A percentile compares a stretch with the other conserved stretches of the same genome.
These are phyloP conservation scores for Aspergillus brunneoviolaceus DNA, from an alignment of 2,329 filamentous ascomycete genomes.

Conservation along the genomic window DNA sequence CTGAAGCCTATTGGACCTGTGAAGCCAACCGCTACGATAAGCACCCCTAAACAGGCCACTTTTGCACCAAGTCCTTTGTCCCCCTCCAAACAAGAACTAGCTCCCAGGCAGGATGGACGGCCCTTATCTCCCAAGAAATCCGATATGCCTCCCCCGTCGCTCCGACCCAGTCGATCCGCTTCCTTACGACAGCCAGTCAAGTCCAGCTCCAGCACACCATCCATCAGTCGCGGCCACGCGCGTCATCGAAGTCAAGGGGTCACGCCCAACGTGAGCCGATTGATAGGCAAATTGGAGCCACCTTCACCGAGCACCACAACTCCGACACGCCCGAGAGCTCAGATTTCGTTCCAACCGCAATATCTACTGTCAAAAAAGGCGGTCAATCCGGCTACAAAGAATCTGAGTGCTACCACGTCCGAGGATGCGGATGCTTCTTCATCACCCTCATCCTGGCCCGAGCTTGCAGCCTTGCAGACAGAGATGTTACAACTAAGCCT, in stretches of 20 bases:
- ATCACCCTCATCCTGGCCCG: conserved; percentile 33
- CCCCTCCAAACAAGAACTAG: conserved; percentile 18
- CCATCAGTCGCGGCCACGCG: conserved; percentile 27
- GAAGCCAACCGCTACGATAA: conserved; percentile 17
- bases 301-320: conserved; percentile 18
- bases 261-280: conserved; percentile 12
- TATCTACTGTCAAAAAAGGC: conserved; percentile 41
- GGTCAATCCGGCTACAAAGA: conserved; percentile 23
- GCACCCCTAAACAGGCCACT: conserved; percentile 21
- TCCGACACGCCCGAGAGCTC: conserved; percentile 26
- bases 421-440: conserved; percentile 21
- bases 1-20: conserved; percentile 19
- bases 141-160: conserved; percentile 34
- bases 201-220: conserved; percentile 18
- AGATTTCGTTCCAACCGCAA: conserved; percentile 41
- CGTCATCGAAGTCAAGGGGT: conserved; percentile 40
- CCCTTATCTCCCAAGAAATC: conserved; percentile 30
- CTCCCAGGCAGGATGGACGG: conserved; percentile 12
- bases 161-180: conserved; percentile 35
- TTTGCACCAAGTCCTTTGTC: conserved; percentile 22
- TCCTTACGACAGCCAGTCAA: conserved; percentile 38
- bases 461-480: conserved; percentile 39
- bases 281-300: conserved; percentile 19
- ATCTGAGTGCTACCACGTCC: conserved; percentile 16
- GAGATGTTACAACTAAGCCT: conserved; percentile 47